These are phyloP conservation scores for Neurospora sp. DNA, from an alignment of 495 filamentous ascomycete genomes.

Conservation along the genomic window DNA sequence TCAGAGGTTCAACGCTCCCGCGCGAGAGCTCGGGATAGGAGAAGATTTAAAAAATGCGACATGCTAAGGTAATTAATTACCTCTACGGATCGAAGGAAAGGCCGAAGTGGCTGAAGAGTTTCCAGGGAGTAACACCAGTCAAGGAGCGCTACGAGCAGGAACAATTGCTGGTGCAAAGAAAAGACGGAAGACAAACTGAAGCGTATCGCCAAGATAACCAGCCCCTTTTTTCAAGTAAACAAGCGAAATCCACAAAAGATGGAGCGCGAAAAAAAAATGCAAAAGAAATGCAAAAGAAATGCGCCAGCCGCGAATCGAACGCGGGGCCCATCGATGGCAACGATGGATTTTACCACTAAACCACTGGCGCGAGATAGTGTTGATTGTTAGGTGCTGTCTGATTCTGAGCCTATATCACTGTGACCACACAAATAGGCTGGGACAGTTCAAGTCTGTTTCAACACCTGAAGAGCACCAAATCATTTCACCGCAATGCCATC, in stretches of 20 bases:
- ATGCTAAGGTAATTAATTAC: no score
- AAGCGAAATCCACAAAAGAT: not conserved
- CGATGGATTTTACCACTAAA: slow-evolving; percentile 46
- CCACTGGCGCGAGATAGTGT: slow-evolving; percentile 17
- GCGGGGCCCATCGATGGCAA: slow-evolving; percentile 44
- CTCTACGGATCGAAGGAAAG: no score
- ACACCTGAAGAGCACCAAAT: no score
- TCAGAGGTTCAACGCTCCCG: not conserved
- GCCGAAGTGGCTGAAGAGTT: no score
- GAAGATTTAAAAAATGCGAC: no score
- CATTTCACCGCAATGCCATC: not conserved
- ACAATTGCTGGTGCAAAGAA: no score
- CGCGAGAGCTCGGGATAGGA: no score
- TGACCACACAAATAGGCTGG: no score
- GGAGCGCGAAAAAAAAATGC: not conserved
- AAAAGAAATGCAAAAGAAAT: slow-evolving; percentile 12
- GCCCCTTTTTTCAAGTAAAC: not conserved
- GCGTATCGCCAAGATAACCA: not conserved
- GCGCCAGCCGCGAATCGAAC: slow-evolving; percentile 41
- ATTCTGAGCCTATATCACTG: no score
- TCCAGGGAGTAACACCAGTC: no score
- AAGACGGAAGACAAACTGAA: not conserved
- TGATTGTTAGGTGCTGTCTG: not conserved
- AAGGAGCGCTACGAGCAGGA: no score
- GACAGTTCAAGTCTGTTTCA: not conserved